Evolutionary conservation across 805 yeast species (phyloP).

Genomic region (Dipodascopsis uninucleata): DNA sequence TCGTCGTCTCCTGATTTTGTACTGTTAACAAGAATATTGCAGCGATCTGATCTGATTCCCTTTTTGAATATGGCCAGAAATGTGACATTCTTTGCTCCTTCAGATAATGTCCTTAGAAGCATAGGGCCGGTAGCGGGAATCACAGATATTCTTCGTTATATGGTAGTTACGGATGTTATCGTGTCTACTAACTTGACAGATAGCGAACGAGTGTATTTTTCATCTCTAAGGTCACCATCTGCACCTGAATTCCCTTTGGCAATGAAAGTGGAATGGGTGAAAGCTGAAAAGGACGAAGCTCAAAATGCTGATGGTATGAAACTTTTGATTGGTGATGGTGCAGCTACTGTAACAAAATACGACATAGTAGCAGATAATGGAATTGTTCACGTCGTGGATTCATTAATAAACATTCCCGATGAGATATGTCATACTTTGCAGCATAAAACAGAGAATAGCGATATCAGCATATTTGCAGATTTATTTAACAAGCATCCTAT

Average conservation of each 20-base stretch:
- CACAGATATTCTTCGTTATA: constrained; percentile 15
- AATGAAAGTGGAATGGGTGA: constrained; percentile 10
- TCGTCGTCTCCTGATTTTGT: constrained; percentile 27
- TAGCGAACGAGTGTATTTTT: constrained; percentile 18
- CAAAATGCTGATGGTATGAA: constrained; percentile 11
- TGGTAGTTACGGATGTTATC: constrained; percentile 18
- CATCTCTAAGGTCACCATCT: constrained; percentile 18
- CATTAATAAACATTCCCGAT: constrained; percentile 20
- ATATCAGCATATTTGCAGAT: constrained; percentile 3
- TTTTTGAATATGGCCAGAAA: constrained; percentile 22
- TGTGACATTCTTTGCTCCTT: constrained; percentile 25
- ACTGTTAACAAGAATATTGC: constrained; percentile 19
- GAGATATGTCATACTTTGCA: constrained; percentile 19
- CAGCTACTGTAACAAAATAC: constrained; percentile 20
- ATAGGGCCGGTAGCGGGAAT: constrained; percentile 12
- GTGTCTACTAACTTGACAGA: constrained; percentile 10
- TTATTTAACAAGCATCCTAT: constrained; percentile 14
- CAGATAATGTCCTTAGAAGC: constrained; percentile 15
- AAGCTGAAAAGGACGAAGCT: constrained; percentile 2
- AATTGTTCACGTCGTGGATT: constrained; percentile 28
- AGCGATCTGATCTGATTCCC: constrained; percentile 25
- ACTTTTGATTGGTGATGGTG: constrained; percentile 13
- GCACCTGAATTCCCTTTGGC: constrained; percentile 26
- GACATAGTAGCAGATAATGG: constrained; percentile 32
- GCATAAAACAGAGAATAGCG: not conserved